Conservation (phyloP, 768 basidiomycete species). For the Boletales sp. region DNA sequence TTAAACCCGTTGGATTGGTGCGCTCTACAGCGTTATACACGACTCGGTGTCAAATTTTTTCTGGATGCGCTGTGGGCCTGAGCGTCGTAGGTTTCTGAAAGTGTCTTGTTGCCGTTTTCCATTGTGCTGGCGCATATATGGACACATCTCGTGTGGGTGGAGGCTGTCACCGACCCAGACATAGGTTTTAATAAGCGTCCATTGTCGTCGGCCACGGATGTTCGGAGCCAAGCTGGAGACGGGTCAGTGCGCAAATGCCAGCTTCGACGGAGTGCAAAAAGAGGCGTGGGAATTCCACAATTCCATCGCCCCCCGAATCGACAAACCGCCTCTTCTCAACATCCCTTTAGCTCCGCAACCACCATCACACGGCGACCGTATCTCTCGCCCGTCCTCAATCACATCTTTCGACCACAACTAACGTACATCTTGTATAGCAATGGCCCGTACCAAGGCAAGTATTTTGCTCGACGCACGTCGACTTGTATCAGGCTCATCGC, state of each 20-base stretch:
- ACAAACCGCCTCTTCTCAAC: slow-evolving; percentile 15
- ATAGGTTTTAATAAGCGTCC: neutral
- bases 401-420: slow-evolving; percentile 4
- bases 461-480: neutral
- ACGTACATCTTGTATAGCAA: slow-evolving; percentile 27
- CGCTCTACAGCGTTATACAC: neutral
- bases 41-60: too few species aligned
- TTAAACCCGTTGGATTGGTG: neutral
- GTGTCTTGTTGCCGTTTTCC: too few species aligned
- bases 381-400: slow-evolving; percentile 2
- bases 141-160: neutral
- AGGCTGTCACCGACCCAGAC: neutral
- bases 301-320: slow-evolving; percentile 22
- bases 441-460: slow-evolving; percentile 87
- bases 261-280: slow-evolving; percentile 25
- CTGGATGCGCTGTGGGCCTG: too few species aligned
- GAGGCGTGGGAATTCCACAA: slow-evolving; percentile 27
- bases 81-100: too few species aligned
- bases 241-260: slow-evolving; percentile 31
- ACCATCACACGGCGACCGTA: slow-evolving; percentile 22
- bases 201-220: neutral
- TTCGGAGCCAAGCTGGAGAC: neutral
- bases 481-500: slow-evolving; percentile 2
- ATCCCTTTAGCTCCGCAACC: slow-evolving; percentile 24
- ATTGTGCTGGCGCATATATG: too few species aligned